Conservation (phyloP, 495 filamentous ascomycete genomes). For the Neurospora sp. region DNA sequence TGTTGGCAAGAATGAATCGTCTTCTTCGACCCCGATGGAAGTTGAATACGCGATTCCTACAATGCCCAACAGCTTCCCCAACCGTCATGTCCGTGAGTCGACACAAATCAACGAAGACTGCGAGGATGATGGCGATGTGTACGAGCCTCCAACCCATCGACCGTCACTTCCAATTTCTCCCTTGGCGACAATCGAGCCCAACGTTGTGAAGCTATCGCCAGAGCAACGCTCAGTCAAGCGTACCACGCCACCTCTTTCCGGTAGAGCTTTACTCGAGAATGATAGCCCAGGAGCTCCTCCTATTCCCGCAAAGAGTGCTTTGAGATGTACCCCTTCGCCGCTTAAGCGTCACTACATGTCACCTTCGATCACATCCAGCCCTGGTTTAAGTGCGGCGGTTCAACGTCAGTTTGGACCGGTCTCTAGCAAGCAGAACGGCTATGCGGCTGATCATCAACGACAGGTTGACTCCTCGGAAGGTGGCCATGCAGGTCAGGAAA, state of each 20-base stretch:
- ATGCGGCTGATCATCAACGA: background rate
- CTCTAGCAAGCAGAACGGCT: background rate
- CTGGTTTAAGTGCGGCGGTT: conserved; percentile 26
- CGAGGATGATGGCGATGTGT: conserved; percentile 10
- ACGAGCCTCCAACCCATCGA: conserved; percentile 9
- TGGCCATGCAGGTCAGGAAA: background rate
- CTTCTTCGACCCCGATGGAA: conserved; percentile 15
- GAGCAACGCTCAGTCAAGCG: conserved; percentile 8
- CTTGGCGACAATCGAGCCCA: conserved; percentile 13
- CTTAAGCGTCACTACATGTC: conserved; percentile 8
- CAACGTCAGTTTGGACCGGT: conserved; percentile 24
- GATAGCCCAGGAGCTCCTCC: conserved; percentile 12
- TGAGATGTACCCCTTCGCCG: conserved; percentile 12
- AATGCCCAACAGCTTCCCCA: conserved; percentile 17
- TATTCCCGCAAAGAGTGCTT: conserved; percentile 17
- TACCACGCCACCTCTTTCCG: conserved; percentile 6
- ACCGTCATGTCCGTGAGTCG: conserved; percentile 48
- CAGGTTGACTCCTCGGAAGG: background rate
- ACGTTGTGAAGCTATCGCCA: conserved; percentile 12
- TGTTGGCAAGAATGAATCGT: conserved; percentile 36
- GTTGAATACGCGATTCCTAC: conserved; percentile 29
- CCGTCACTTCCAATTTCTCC: conserved; percentile 13
- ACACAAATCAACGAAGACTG: conserved; percentile 49
- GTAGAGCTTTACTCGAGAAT: conserved; percentile 7
- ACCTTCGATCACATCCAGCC: conserved; percentile 20